phyloP scores from a whole-genome alignment of 2,329 filamentous ascomycete species.

The Triangularia setosa region DNA sequence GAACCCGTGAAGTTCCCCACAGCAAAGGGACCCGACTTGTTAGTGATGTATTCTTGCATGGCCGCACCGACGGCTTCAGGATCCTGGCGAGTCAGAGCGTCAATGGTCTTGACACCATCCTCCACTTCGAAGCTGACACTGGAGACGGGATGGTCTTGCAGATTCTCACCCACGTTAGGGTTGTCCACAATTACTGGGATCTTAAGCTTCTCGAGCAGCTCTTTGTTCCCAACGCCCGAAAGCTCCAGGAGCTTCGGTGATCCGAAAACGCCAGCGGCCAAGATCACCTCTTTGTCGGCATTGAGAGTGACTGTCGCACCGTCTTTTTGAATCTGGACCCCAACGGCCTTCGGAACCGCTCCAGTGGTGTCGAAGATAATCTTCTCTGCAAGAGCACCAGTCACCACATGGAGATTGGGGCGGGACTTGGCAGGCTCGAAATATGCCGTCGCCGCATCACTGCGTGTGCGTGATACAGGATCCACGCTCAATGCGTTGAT shows the following conservation, averaged over 20 bases:
- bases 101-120: constrained; percentile 29
- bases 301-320: constrained; percentile 13
- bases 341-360: constrained; percentile 29
- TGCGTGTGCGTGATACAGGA: constrained; percentile 13
- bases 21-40: constrained; percentile 13
- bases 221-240: constrained; percentile 36
- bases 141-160: constrained; percentile 35
- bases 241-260: constrained; percentile 34
- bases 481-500: constrained; percentile 16
- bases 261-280: constrained; percentile 38
- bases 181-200: constrained; percentile 38
- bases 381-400: constrained; percentile 33
- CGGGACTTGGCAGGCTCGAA: constrained; percentile 30
- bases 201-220: constrained; percentile 37
- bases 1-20: constrained; percentile 10
- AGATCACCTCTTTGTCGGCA: constrained; percentile 35
- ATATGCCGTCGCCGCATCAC: constrained; percentile 33
- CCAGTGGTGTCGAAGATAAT: constrained; percentile 28
- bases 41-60: constrained; percentile 5
- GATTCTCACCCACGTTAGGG: constrained; percentile 41
- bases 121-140: constrained; percentile 30
- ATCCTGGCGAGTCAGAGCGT: constrained; percentile 7
- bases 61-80: constrained; percentile 8
- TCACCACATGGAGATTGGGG: constrained; percentile 33
- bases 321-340: constrained; percentile 30